These are phyloP conservation scores for Amphichorda felina DNA, from an alignment of 2,329 filamentous ascomycete genomes.

Conservation along the genomic window DNA sequence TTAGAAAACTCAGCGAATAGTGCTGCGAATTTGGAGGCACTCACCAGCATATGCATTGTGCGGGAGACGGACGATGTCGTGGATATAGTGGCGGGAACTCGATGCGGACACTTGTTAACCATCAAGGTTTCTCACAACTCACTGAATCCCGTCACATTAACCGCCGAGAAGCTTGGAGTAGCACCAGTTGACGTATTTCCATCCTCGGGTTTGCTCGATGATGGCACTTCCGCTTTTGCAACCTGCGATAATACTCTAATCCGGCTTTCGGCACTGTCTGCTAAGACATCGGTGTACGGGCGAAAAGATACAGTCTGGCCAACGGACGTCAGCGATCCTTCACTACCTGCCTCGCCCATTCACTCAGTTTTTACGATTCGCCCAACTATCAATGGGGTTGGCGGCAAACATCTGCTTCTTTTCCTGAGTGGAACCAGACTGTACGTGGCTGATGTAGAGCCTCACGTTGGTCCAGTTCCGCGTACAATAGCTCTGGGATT, in stretches of 20 bases:
- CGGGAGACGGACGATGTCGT: slow-evolving; percentile 12
- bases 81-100: slow-evolving; percentile 32
- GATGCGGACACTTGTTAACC: slow-evolving; percentile 38
- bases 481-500: slow-evolving; percentile 34
- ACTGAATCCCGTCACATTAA: slow-evolving; percentile 12
- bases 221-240: slow-evolving; percentile 22
- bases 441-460: slow-evolving; percentile 39
- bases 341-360: slow-evolving; percentile 32
- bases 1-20: too few species aligned
- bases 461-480: slow-evolving; percentile 31
- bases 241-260: slow-evolving; percentile 36
- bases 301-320: slow-evolving; percentile 36
- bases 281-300: slow-evolving; percentile 17
- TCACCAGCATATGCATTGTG: slow-evolving; percentile 31
- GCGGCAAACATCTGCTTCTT: slow-evolving; percentile 27
- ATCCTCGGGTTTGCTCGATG: slow-evolving; percentile 7
- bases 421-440: slow-evolving; percentile 37
- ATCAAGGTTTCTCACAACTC: slow-evolving; percentile 7
- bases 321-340: slow-evolving; percentile 34
- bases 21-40: slow-evolving; percentile 19
- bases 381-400: slow-evolving; percentile 20
- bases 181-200: slow-evolving; percentile 21
- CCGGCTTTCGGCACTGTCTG: slow-evolving; percentile 26
- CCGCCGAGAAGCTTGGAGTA: slow-evolving; percentile 20
- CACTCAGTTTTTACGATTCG: slow-evolving; percentile 32